These are phyloP conservation scores for Cryptosporidium bovis DNA, from an alignment of 169 alveolate species.

Conservation along the genomic window DNA sequence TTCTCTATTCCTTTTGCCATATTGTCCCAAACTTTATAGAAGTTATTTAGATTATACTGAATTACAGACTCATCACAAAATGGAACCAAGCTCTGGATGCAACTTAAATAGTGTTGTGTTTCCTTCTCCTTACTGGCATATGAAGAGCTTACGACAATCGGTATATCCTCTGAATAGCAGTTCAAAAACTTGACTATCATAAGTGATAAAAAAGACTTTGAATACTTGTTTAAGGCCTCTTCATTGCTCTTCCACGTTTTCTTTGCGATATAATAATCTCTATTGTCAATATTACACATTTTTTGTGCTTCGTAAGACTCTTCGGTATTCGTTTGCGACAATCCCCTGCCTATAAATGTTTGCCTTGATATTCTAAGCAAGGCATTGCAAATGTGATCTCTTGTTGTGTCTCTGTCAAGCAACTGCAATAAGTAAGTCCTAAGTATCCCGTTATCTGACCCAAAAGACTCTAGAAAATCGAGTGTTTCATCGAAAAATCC, in stretches of 20 bases:
- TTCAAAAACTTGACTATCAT: slow-evolving; percentile 46
- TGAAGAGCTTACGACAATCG: neutral
- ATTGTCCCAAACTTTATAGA: slow-evolving; percentile 47
- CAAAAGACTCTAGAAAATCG: slow-evolving; percentile 2
- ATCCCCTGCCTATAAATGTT: slow-evolving; percentile 40
- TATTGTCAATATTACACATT: slow-evolving; percentile 45
- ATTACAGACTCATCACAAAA: slow-evolving; percentile 24
- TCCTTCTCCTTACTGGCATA: slow-evolving; percentile 13
- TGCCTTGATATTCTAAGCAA: slow-evolving; percentile 40
- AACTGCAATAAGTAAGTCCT: slow-evolving; percentile 45
- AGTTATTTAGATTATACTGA: slow-evolving; percentile 22
- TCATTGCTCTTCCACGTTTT: slow-evolving; percentile 23
- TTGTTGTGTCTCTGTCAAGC: slow-evolving; percentile 19
- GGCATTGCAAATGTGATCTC: slow-evolving; percentile 62
- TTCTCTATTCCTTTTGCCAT: slow-evolving; percentile 39
- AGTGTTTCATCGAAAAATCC: slow-evolving; percentile 58
- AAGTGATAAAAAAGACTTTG: slow-evolving; percentile 25
- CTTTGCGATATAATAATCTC: slow-evolving; percentile 25
- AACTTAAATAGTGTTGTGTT: slow-evolving; percentile 39
- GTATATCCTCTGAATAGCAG: neutral
- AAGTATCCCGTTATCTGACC: neutral
- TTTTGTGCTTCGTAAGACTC: slow-evolving; percentile 40
- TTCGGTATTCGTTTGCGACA: neutral
- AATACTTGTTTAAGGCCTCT: slow-evolving; percentile 2
- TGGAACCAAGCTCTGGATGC: slow-evolving; percentile 62